Base-by-base conservation (phyloP, 2,329 filamentous ascomycete species). In the Aspergillus texensis region DNA sequence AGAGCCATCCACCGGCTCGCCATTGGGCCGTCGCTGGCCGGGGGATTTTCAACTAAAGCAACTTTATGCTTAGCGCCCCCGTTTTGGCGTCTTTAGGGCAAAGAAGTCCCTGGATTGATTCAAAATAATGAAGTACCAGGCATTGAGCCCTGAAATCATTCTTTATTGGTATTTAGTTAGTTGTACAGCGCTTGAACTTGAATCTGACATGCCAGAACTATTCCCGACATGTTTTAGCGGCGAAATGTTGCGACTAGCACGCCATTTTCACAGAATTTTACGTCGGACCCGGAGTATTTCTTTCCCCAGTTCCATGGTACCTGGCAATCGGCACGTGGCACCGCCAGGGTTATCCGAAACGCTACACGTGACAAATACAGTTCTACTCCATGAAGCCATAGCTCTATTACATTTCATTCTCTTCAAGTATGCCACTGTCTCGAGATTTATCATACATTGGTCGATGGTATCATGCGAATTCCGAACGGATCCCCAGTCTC, bases 391-490 rank as follows among this genome's bases (percentile, higher is more conserved):
- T 28, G 16, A 36, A 30, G 48, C 11, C 28, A 50, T 34, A 30
- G 30, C 28, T 46, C 58, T 58, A 24, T 36, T 24, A 28, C 24
- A 19, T 30, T 32, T 24, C 10, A 43, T 56, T 56, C 30, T 62
- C 41, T 32, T 46, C 52, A 28, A 53, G 30, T 10, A 46, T 32
- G 32, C 26, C 34, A 41, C 28, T 36, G 36, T 32, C 28, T 48
- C 53, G 21, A 54, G n/a, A 24, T 41, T 57, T 48, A 53, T 50
- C 39, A 62, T 61, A 70, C 30, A 61, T 53, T 63, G 50, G 57
- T 61, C 59, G 50, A 67, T 71, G 70, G 70, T 71, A 71, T 71
- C 70, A 71, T 71, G 70, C 67, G 59, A 60, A 54, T 62, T 62
- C 26, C 39, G 60, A 64, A 59, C 28, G 57, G 43, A 54, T 60